Evolutionary conservation across 2,329 filamentous ascomycete species (phyloP).

Genomic region (Ophiostoma piceae): DNA sequence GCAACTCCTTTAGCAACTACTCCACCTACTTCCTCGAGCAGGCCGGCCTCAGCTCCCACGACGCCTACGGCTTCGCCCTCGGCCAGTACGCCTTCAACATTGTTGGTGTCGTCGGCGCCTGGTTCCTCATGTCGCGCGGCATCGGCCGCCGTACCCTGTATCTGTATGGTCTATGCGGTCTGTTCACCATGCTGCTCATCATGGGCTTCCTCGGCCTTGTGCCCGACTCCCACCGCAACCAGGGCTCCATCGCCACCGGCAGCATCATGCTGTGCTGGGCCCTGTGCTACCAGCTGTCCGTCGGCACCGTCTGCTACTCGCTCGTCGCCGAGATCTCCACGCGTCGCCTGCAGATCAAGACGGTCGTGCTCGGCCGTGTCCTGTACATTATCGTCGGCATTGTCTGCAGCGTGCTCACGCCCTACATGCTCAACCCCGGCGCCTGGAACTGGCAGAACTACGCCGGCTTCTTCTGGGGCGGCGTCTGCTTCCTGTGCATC

Average conservation of each 20-base stretch:
- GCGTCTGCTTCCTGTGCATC: constrained; percentile 73
- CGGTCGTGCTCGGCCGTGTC: constrained; percentile 40
- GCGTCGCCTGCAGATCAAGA: constrained; percentile 81
- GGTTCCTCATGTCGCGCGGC: constrained; percentile 70
- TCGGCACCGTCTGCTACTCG: constrained; percentile 86
- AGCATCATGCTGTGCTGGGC: constrained; percentile 81
- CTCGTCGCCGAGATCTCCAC: constrained; percentile 81
- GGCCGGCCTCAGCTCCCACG: constrained; percentile 49
- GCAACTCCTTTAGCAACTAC: constrained; percentile 61
- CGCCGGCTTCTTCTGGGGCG: constrained; percentile 83
- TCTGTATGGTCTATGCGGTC: constrained; percentile 65
- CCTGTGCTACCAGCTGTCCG: constrained; percentile 76
- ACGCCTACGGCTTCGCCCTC: constrained; percentile 56
- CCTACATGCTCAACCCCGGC: constrained; percentile 86
- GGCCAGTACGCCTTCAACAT: constrained; percentile 68
- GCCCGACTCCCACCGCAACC: constrained; percentile 51
- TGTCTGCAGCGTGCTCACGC: constrained; percentile 73
- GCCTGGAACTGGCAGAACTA: constrained; percentile 87
- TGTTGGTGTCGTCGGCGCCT: constrained; percentile 74
- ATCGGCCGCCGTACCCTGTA: constrained; percentile 73
- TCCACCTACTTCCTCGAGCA: constrained; percentile 60
- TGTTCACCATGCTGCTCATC: constrained; percentile 72
- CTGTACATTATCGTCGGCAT: constrained; percentile 69
- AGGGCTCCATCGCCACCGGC: constrained; percentile 71
- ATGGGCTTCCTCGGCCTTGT: constrained; percentile 80